Evolutionary conservation across 2,329 filamentous ascomycete species (phyloP).

Genomic region (Alternaria conjuncta): DNA sequence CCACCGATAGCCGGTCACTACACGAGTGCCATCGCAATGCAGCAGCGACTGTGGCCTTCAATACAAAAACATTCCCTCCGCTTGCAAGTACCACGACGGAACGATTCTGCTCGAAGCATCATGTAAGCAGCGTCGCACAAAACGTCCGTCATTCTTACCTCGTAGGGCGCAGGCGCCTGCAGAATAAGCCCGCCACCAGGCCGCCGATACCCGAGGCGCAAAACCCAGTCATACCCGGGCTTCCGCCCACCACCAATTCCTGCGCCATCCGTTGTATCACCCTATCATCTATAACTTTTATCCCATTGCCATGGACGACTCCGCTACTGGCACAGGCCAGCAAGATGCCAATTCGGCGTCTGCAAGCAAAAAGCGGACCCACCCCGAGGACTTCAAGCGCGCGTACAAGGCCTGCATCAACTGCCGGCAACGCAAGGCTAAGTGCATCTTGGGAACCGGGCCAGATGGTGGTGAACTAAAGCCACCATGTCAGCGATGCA

Average conservation of each 20-base stretch:
- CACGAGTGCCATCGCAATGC: not conserved
- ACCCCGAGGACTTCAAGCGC: constrained; percentile 56
- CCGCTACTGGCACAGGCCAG: constrained; percentile 18
- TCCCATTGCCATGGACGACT: constrained; percentile 19
- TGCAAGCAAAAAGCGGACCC: constrained; percentile 41
- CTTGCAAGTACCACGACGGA: not conserved
- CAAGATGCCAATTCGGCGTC: constrained; percentile 24
- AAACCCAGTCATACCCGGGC: constrained; percentile 24
- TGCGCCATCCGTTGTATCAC: constrained; percentile 38
- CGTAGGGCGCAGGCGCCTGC: not conserved
- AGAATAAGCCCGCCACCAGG: not conserved
- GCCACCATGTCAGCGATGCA: constrained; percentile 57
- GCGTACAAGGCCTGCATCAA: constrained; percentile 63
- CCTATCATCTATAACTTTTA: constrained; percentile 20
- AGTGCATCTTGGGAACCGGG: constrained; percentile 56
- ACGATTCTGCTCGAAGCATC: not conserved
- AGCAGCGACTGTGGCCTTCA: not conserved
- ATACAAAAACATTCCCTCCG: not conserved
- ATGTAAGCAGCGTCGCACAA: not conserved
- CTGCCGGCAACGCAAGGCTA: constrained; percentile 60
- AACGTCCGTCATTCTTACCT: not conserved
- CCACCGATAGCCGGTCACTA: not conserved
- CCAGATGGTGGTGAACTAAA: constrained; percentile 51
- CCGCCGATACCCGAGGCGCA: constrained; percentile 29
- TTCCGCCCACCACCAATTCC: constrained; percentile 16